phyloP scores from a whole-genome alignment of 169 alveolate species.

The Cryptosporidium bovis region DNA sequence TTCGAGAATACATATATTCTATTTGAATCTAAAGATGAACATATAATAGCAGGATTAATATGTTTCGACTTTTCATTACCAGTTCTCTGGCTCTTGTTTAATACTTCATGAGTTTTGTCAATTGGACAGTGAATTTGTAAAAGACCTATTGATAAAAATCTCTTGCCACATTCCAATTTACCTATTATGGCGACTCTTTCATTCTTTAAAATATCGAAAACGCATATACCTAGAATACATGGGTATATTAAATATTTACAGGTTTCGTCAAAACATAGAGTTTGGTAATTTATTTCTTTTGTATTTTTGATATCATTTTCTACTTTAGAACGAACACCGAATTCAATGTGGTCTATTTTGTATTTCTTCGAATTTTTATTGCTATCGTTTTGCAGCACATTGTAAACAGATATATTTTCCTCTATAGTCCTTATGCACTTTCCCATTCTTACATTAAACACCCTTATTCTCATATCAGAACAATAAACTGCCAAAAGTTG shows the following conservation, averaged over 20 bases:
- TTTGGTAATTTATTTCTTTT: constrained; percentile 79
- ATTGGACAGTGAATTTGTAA: constrained; percentile 23
- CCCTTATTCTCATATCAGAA: constrained; percentile 83
- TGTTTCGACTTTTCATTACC: not conserved
- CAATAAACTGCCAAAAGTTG: constrained; percentile 86
- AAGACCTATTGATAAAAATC: constrained; percentile 42
- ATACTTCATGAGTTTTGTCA: not conserved
- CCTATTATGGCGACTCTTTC: constrained; percentile 81
- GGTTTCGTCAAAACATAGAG: constrained; percentile 93
- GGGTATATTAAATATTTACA: constrained; percentile 92
- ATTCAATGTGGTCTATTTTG: constrained; percentile 91
- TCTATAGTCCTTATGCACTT: constrained; percentile 86
- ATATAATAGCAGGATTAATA: constrained; percentile 80
- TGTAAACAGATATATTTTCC: constrained; percentile 87
- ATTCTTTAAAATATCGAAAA: constrained; percentile 77
- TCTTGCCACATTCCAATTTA: constrained; percentile 78
- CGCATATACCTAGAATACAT: constrained; percentile 92
- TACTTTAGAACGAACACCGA: constrained; percentile 89
- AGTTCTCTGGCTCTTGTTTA: not conserved
- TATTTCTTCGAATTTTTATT: constrained; percentile 78
- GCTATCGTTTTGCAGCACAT: constrained; percentile 86
- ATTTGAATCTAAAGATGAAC: constrained; percentile 83
- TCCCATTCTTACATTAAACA: constrained; percentile 87
- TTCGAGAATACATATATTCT: constrained; percentile 84
- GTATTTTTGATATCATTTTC: constrained; percentile 91